Conservation (phyloP, 352 stramenopile species). For the Globisporangium spiculum region DNA sequence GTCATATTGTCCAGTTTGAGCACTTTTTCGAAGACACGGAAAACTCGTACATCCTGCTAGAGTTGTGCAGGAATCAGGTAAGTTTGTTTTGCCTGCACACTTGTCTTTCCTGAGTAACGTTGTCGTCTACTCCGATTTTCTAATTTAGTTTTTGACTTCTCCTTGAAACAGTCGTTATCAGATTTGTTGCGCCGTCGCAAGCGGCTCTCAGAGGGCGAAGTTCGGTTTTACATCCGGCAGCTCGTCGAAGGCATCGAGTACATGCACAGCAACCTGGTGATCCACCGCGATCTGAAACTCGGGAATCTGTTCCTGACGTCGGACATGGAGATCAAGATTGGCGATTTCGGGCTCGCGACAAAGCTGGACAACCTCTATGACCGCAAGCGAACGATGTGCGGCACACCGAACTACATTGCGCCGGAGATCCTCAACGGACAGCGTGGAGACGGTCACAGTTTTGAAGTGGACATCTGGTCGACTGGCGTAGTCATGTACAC, state of each 20-base stretch:
- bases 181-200: slow-evolving; percentile 96
- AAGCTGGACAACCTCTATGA: slow-evolving; percentile 84
- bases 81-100: background rate
- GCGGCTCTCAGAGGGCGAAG: slow-evolving; percentile 93
- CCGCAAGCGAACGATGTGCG: slow-evolving; percentile 96
- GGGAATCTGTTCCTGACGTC: slow-evolving; percentile 96
- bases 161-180: slow-evolving; percentile 85
- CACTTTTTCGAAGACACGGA: slow-evolving; percentile 98
- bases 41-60: slow-evolving; percentile 97
- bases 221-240: slow-evolving; percentile 91
- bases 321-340: slow-evolving; percentile 95
- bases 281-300: slow-evolving; percentile 98
- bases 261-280: slow-evolving; percentile 92
- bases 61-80: slow-evolving; percentile 95
- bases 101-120: background rate
- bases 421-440: slow-evolving; percentile 92
- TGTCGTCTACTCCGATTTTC: background rate
- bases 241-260: slow-evolving; percentile 93
- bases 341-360: slow-evolving; percentile 94
- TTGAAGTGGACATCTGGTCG: slow-evolving; percentile 98
- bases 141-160: slow-evolving; percentile 7
- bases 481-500: slow-evolving; percentile 98
- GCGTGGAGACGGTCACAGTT: slow-evolving; percentile 91
- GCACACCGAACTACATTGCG: slow-evolving; percentile 93
- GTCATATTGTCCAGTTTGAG: slow-evolving; percentile 96